Evolutionary conservation across 352 stramenopile species (phyloP).

Genomic region (Pythium folliculosum): DNA sequence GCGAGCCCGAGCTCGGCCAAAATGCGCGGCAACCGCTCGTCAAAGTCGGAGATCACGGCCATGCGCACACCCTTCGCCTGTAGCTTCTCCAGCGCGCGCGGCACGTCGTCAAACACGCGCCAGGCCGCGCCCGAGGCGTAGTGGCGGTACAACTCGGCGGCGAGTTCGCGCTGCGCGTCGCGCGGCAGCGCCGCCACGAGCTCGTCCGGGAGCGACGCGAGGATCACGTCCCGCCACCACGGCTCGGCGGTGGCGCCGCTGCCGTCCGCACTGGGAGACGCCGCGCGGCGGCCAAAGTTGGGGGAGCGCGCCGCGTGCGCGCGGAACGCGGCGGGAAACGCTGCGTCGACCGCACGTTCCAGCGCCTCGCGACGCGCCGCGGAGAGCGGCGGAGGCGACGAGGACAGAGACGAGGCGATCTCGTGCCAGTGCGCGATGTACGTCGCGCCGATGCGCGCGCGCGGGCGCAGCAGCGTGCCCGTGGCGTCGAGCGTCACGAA

Average conservation of each 20-base stretch:
- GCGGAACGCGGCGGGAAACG: constrained; percentile 40
- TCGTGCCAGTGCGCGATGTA: constrained; percentile 55
- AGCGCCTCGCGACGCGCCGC: constrained; percentile 7
- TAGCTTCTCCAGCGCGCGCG: constrained; percentile 43
- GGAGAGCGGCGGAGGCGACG: constrained; percentile 27
- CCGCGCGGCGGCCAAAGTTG: constrained; percentile 49
- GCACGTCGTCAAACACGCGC: constrained; percentile 60
- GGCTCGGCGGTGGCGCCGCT: constrained; percentile 30
- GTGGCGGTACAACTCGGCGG: constrained; percentile 51
- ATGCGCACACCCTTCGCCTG: constrained; percentile 29
- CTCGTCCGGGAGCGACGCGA: constrained; percentile 39
- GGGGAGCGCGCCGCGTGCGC: constrained; percentile 26
- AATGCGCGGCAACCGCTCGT: constrained; percentile 60
- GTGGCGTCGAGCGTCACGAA: constrained; percentile 66
- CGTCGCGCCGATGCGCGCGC: constrained; percentile 43
- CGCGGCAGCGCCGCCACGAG: constrained; percentile 20
- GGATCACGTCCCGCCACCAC: constrained; percentile 66
- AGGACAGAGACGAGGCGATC: background rate
- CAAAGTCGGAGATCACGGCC: constrained; percentile 81
- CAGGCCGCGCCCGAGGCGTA: constrained; percentile 56
- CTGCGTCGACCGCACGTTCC: constrained; percentile 13
- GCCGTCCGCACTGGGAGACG: too few relatives aligned
- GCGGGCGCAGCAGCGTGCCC: constrained; percentile 62
- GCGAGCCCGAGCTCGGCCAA: constrained; percentile 45
- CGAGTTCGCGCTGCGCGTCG: constrained; percentile 31